phyloP scores from a whole-genome alignment of 768 basidiomycete species.

The Lyophyllum atratum region DNA sequence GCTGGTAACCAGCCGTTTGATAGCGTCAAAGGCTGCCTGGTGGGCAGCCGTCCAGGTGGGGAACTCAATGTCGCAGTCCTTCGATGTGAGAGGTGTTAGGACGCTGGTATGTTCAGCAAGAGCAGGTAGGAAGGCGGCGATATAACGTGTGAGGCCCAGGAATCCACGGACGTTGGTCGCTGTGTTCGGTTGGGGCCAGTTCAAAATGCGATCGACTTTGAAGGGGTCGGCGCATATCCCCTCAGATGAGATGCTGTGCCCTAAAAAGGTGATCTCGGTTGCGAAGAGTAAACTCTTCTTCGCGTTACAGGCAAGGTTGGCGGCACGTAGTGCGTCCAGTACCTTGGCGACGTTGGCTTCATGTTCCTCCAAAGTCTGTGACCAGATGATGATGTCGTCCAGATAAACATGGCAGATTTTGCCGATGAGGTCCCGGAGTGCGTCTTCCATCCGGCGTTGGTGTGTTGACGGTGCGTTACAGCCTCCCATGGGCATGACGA shows the following conservation, averaged over 20 bases:
- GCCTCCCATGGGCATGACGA: slow-evolving; percentile 40
- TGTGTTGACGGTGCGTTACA: slow-evolving; percentile 36
- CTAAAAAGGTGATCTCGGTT: slow-evolving; percentile 28
- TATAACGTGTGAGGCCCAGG: slow-evolving; percentile 31
- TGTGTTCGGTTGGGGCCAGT: slow-evolving; percentile 31
- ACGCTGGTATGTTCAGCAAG: not conserved
- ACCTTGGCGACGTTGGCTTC: slow-evolving; percentile 20
- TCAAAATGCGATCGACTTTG: slow-evolving; percentile 27
- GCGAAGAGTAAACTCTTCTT: not conserved
- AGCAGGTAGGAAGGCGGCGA: slow-evolving; percentile 14
- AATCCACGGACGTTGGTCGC: slow-evolving; percentile 31
- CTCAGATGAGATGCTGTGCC: slow-evolving; percentile 28
- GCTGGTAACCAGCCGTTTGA: slow-evolving; percentile 6
- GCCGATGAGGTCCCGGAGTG: slow-evolving; percentile 34
- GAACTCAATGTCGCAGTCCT: slow-evolving; percentile 25
- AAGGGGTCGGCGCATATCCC: slow-evolving; percentile 29
- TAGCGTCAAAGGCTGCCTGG: slow-evolving; percentile 25
- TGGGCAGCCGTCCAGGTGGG: slow-evolving; percentile 25
- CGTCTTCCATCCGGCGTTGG: slow-evolving; percentile 31
- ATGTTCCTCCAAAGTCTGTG: slow-evolving; percentile 35
- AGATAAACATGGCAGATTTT: slow-evolving; percentile 45
- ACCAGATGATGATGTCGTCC: slow-evolving; percentile 50
- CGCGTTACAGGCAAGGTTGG: not conserved
- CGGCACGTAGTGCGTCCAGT: slow-evolving; percentile 18
- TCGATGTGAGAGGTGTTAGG: slow-evolving; percentile 26